Base-by-base conservation (phyloP, 208 protist genomes). In the Trypanosomatidae sp. region DNA sequence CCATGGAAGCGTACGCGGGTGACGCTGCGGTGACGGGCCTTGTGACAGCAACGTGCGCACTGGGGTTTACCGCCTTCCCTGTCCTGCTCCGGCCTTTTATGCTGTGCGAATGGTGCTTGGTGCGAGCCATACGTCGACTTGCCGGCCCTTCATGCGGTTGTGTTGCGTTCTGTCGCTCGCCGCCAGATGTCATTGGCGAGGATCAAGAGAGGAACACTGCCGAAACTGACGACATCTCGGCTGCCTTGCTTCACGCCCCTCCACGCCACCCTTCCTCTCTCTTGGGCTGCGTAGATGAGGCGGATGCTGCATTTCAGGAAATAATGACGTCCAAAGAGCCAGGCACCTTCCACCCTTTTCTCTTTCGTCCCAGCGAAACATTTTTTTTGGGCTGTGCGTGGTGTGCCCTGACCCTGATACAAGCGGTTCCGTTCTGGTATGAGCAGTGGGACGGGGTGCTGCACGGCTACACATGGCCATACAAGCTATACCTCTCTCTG, bases 61-160 rank as follows among this genome's bases (percentile, higher is more conserved):
- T 92, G 7, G 87, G 90, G 36, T 95, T 95, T 67, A 92, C 90
- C 2, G 80, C 84, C 3, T 95, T 89, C 64, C 88, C 90, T 4
- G 86, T 89, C 15, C 77, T 90, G 19, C 77, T 95, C 30, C 87
- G 85, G 41, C 50, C 28, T 22, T 91, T 92, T 71, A 80, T 95
- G 49, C 76, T 49, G 50, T 22, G 76, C 0, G 86, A 91, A 67
- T 86, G 85, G 82, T 41, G 56, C 22, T 59, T 68, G 1, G 69
- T 84, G 53, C 73, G 71, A 9, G 12, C 58, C 10, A 53, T 67
- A 22, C 76, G 55, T 43, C 65, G 65, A 2, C 25, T 59, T 12
- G 41, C 59, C 1, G 47, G 62, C 4, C 46, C 52, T 10, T 1
- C 69, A 5, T n/a, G n/a, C n/a, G 15, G 64, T 8, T 72, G 66